Percentiles rank a stretch among this genome's conserved stretches.
phyloP scores from a whole-genome alignment of 2,329 filamentous ascomycete species.

The Orbilia ellipsospora region DNA sequence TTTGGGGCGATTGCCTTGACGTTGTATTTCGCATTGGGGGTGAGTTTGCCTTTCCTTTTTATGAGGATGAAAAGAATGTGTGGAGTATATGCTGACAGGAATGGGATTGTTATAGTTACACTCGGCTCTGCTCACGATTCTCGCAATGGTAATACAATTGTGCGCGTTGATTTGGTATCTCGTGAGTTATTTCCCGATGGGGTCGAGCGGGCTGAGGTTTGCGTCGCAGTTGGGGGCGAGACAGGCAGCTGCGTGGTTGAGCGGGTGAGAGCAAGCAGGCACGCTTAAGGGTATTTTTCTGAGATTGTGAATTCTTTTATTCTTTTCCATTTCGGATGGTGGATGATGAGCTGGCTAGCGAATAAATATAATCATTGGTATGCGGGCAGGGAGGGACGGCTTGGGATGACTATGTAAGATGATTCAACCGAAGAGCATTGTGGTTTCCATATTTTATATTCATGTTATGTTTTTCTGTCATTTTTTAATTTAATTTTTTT shows the following conservation, averaged over 20 bases:
- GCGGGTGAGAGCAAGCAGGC: conserved; percentile 67
- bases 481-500: no score
- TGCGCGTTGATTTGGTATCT: conserved; percentile 90
- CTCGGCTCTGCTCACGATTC: conserved; percentile 83
- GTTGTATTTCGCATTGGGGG: conserved; percentile 89
- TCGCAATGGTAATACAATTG: conserved; percentile 85
- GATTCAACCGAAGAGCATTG: no score
- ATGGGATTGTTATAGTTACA: conserved; percentile 71
- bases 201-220: conserved; percentile 84
- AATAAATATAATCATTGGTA: no score
- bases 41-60: conserved; percentile 68
- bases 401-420: no score
- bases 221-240: conserved; percentile 86
- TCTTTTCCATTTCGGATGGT: no score
- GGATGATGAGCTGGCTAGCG: no score
- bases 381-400: no score
- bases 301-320: conserved; percentile 1
- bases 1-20: conserved; percentile 92
- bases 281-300: not conserved
- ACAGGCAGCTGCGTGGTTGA: conserved; percentile 88
- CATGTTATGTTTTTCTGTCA: no score
- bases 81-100: no score
- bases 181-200: conserved; percentile 98
- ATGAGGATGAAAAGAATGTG: no score
- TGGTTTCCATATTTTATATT: no score